Evolutionary conservation across 1,284 basidiomycete genomes (phyloP).

Genomic region (Rhodotorula sp.): DNA sequence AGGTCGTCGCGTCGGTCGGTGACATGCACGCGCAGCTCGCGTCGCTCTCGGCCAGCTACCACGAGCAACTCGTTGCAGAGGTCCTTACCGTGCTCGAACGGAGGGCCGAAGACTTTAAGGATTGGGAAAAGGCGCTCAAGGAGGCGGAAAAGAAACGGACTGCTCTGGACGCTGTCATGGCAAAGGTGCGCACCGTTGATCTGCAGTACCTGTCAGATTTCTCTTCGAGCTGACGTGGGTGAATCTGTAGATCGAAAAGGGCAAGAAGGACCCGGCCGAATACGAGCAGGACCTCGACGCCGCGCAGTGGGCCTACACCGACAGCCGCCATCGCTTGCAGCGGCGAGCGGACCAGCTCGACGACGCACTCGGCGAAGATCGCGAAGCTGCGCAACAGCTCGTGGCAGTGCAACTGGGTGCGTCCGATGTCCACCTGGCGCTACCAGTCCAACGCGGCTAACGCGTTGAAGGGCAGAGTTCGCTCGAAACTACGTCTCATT

Average conservation of each 20-base stretch:
- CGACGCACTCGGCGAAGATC: neutral
- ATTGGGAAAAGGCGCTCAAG: constrained; percentile 13
- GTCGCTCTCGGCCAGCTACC: neutral
- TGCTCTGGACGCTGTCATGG: constrained; percentile 8
- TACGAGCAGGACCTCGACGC: constrained; percentile 27
- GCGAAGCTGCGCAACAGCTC: constrained; percentile 1
- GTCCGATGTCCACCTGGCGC: neutral
- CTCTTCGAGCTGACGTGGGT: neutral
- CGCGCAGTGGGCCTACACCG: constrained; percentile 16
- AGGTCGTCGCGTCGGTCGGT: constrained; percentile 8
- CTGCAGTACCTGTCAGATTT: neutral
- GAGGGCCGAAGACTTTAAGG: constrained; percentile 4
- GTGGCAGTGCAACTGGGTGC: constrained; percentile 16
- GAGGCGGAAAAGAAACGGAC: constrained; percentile 27
- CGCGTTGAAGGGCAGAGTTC: neutral
- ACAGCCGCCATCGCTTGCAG: constrained; percentile 3
- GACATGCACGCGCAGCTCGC: constrained; percentile 6
- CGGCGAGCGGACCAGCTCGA: constrained; percentile 10
- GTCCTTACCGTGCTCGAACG: constrained; percentile 12
- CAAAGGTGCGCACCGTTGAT: constrained; percentile 12
- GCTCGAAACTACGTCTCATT: constrained; percentile 5
- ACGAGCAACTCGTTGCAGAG: neutral
- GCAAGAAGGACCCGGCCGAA: constrained; percentile 26
- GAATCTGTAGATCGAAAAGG: constrained; percentile 11
- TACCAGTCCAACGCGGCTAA: neutral